Conservation (phyloP, 1,284 basidiomycete species). For the Naganishia liquefaciens region DNA sequence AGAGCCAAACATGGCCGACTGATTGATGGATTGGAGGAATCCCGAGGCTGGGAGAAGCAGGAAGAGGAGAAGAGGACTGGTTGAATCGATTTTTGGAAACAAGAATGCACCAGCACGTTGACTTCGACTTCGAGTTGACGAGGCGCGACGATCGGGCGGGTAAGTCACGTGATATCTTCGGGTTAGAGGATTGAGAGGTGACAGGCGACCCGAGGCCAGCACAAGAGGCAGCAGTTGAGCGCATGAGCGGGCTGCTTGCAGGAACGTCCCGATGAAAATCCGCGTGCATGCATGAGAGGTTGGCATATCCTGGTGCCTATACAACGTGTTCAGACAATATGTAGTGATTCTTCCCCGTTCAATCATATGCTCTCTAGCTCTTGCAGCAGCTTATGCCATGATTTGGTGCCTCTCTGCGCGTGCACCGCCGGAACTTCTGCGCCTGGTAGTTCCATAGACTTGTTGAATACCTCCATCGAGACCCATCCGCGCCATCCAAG, state of each 20-base stretch:
- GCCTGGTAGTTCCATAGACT: slow-evolving; percentile 19
- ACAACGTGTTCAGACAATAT: not conserved
- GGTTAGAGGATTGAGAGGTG: not conserved
- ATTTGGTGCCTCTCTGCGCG: slow-evolving; percentile 21
- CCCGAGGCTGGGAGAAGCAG: not conserved
- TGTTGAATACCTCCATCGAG: slow-evolving; percentile 24
- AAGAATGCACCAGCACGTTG: not conserved
- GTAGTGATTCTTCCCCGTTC: too few relatives aligned
- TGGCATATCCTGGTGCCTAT: slow-evolving; percentile 1
- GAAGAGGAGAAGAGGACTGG: not conserved
- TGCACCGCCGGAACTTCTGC: slow-evolving; percentile 3
- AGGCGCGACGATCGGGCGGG: not conserved
- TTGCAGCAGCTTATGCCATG: slow-evolving; percentile 22
- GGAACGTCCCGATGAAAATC: not conserved
- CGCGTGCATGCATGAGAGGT: not conserved
- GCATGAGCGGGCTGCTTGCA: too few relatives aligned
- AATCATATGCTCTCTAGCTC: slow-evolving; percentile 4
- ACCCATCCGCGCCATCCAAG: slow-evolving; percentile 25
- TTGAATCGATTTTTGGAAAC: not conserved
- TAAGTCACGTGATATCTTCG: not conserved
- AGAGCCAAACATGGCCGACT: slow-evolving; percentile 24
- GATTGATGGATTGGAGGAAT: not conserved
- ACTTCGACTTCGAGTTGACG: not conserved
- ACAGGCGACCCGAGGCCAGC: too few relatives aligned
- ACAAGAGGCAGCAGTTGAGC: too few relatives aligned